Base-by-base conservation (phyloP, 345 rosid species). In the Eucalyptus viminalis region DNA sequence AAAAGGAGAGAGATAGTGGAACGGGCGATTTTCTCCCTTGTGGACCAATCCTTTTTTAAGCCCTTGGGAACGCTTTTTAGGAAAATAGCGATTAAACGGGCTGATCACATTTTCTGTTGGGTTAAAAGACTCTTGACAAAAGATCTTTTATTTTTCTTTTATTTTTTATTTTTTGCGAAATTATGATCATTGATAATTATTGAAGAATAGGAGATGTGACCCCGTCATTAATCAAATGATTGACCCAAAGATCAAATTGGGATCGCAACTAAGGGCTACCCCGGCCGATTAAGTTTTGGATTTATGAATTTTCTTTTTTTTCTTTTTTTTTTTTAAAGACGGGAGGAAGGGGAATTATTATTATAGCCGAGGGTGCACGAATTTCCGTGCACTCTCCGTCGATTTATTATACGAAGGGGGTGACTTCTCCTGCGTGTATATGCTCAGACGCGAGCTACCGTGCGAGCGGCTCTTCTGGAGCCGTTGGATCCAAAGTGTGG, bases 81-180 rank as follows among this genome's bases (percentile, higher is more conserved):
- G 15, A 27, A 60, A 27, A 62, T 6, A 0, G 8, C 4, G 1
- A 5, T 62, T 62, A 13, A 62, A 62, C 17, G 2, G 16, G 16
- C 1, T 4, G 16, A 29, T 27, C 7, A 6, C 17, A 29, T 27
- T 24, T 58, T 24, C 34, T n/a, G 0, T 65, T 15, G 17, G 0
- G 11, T 65, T 14, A 16, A 29, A 65, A n/a, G 76, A n/a, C 0
- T n/a, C 1, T 8, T n/a, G 9, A 8, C 76, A n/a, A 65, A n/a
- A 65, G 10, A 65, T n/a, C 11, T n/a, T 65, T 4, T 4, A 7
- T 56, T 10, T 1, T 56, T 49, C 1, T 49, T 50, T 7, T 7
- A 44, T 1, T 14, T 9, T 22, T 60, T 22, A 22, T 60, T 62
- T 62, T 29, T 14, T 7, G 9, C 8, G 11, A 15, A n/a, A 65